Evolutionary conservation across 441 rosid species (phyloP), one percentile per base, ranked within the genome.

Genomic region (Aquilaria agallochum): DNA sequence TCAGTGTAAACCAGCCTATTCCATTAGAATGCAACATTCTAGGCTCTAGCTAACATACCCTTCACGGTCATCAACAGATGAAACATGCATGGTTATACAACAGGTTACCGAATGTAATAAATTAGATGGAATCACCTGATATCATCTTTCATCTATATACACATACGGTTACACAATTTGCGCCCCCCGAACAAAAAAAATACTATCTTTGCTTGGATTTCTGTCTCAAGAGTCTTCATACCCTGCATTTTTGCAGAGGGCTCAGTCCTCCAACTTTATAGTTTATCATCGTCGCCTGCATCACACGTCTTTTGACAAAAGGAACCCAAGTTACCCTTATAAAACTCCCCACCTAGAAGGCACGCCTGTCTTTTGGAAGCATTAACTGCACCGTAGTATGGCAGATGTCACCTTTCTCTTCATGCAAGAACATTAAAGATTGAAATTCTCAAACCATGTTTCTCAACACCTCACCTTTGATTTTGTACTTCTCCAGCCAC

Each of bases 401-500:
- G 13, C 4, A 49, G 47, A 58, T 60, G 54, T 54, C 27, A 57
- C 58, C 42, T 32, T 50, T 60, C 32, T 64, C 50, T 47, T 9
- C 52, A 13, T 66, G 58, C 3, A 27, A 56, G 67, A 33, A 20
- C 11, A 46, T 11, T 12, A 33, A 48, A 31, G 6, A 6, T 55
- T 31, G 48, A 55, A 68, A 58, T 58, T 53, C 15, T 15, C 31
- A 62, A 68, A 61, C 40, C 52, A 14, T 62, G 8, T 59, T 57
- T 40, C 33, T n/a, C 15, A 46, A 33, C 56, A 65, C 63, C 72
- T 68, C 20, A 88, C 94, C 92, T 95, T 86, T 49, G 97, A 67
- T 75, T 76, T 85, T 45, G 99, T 88, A 46, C 84, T 79, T 62
- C 99, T 89, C 97, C 98, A 92, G 58, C 95, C 98, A 46, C 83